These are phyloP conservation scores for Pseudogymnoascus sp. DNA, from an alignment of 2,329 filamentous ascomycete genomes.

Conservation along the genomic window DNA sequence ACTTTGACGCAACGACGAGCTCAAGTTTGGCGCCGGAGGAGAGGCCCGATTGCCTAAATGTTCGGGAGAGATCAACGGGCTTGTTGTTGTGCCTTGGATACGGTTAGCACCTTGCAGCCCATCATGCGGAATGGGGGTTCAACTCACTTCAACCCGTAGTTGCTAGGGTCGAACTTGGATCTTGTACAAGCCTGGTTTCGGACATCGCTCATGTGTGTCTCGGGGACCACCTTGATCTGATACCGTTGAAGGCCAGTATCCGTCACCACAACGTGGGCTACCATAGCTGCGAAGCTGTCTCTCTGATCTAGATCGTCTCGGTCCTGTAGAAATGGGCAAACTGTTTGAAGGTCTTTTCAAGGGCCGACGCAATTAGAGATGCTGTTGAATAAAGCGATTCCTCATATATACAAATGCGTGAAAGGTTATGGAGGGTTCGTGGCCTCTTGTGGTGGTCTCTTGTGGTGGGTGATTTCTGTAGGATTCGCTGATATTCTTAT, in stretches of 20 bases:
- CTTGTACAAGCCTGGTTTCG: constrained; percentile 81
- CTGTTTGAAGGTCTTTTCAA: neutral
- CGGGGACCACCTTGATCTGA: constrained; percentile 74
- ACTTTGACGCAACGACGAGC: constrained; percentile 78
- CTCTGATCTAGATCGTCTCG: neutral
- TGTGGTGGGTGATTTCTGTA: constrained; percentile 15
- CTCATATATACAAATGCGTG: neutral
- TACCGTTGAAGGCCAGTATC: constrained; percentile 69
- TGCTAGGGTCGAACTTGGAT: constrained; percentile 51
- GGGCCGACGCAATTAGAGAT: neutral
- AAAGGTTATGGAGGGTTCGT: neutral
- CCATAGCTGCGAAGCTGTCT: constrained; percentile 46
- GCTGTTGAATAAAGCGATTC: neutral
- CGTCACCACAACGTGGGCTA: constrained; percentile 81
- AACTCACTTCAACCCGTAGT: constrained; percentile 71
- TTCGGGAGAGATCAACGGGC: constrained; percentile 72
- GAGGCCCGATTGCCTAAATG: constrained; percentile 76
- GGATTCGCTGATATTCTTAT: constrained; percentile 22
- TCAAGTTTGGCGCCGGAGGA: constrained; percentile 83
- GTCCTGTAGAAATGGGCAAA: neutral
- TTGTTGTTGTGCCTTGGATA: constrained; percentile 67
- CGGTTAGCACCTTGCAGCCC: constrained; percentile 16
- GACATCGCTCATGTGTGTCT: constrained; percentile 75
- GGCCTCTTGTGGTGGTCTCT: constrained; percentile 3
- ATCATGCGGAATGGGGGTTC: neutral